Conservation (phyloP, 768 basidiomycete species). For the Panaeolus cyanescens region DNA sequence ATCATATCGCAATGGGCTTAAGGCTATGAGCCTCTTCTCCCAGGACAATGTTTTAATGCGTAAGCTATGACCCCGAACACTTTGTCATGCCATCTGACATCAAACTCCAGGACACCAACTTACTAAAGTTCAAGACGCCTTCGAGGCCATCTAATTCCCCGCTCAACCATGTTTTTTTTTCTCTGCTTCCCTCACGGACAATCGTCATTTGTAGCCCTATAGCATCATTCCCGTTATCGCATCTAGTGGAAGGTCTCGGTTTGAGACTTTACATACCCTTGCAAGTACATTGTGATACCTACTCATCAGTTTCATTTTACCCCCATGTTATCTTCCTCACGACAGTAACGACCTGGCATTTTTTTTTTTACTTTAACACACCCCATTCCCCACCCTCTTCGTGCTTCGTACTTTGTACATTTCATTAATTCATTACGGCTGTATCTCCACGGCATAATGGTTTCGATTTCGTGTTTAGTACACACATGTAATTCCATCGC, state of each 20-base stretch:
- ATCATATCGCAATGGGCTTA: slow-evolving; percentile 39
- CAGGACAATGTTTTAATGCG: slow-evolving; percentile 47
- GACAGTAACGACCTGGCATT: slow-evolving; percentile 4
- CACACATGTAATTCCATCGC: slow-evolving; percentile 1
- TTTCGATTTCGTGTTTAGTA: neutral
- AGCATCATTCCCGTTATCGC: neutral
- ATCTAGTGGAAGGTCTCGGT: neutral
- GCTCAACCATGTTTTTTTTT: slow-evolving; percentile 9
- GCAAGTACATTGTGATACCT: slow-evolving; percentile 1
- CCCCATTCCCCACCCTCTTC: slow-evolving; percentile 1
- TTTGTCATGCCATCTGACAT: neutral
- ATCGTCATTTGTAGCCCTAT: slow-evolving; percentile 6
- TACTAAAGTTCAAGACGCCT: slow-evolving; percentile 47
- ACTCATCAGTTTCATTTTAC: neutral
- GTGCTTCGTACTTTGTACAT: neutral
- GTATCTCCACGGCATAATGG: neutral
- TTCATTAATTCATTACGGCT: slow-evolving; percentile 1
- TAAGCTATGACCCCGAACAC: slow-evolving; percentile 28
- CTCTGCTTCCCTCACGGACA: slow-evolving; percentile 1
- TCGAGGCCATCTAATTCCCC: slow-evolving; percentile 30
- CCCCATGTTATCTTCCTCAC: slow-evolving; percentile 7
- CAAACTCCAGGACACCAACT: slow-evolving; percentile 41
- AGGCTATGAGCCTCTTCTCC: slow-evolving; percentile 43
- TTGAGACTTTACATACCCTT: neutral
- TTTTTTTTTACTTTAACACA: neutral